These are phyloP conservation scores for Setomelanomma holmii DNA, from an alignment of 2,329 filamentous ascomycete species.

Conservation along the genomic window DNA sequence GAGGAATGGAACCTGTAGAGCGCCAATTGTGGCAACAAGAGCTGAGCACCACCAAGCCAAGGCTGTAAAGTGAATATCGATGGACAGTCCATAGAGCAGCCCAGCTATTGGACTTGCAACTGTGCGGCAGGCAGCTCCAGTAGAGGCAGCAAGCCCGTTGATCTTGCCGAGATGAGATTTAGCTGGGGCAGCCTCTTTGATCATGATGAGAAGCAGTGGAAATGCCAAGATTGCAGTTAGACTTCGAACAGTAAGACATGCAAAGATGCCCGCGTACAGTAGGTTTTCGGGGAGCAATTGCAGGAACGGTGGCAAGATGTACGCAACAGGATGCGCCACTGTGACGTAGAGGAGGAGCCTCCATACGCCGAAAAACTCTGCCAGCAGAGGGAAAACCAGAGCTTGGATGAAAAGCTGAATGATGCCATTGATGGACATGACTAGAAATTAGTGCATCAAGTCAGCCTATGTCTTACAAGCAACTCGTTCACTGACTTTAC, in stretches of 20 bases:
- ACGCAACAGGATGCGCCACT: slow-evolving; percentile 70
- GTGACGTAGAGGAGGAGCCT: slow-evolving; percentile 70
- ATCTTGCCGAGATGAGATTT: slow-evolving; percentile 70
- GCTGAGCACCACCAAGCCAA: slow-evolving; percentile 69
- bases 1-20: slow-evolving; percentile 64
- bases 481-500: too few relatives aligned
- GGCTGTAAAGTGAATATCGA: slow-evolving; percentile 64
- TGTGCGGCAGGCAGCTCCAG: slow-evolving; percentile 74
- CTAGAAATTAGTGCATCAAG: too few relatives aligned
- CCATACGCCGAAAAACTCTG: slow-evolving; percentile 71
- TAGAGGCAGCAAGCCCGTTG: slow-evolving; percentile 75
- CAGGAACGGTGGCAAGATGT: slow-evolving; percentile 73
- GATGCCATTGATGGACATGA: slow-evolving; percentile 73
- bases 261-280: slow-evolving; percentile 69
- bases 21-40: slow-evolving; percentile 63
- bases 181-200: slow-evolving; percentile 74
- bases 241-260: slow-evolving; percentile 70
- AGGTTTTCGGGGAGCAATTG: slow-evolving; percentile 62
- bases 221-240: slow-evolving; percentile 73
- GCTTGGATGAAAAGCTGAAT: slow-evolving; percentile 77
- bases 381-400: slow-evolving; percentile 71
- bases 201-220: slow-evolving; percentile 72
- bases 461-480: too few relatives aligned
- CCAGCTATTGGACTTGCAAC: slow-evolving; percentile 73
- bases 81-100: slow-evolving; percentile 69